Conservation (phyloP, 257 asterid species). For the Penstemon eatonii region DNA sequence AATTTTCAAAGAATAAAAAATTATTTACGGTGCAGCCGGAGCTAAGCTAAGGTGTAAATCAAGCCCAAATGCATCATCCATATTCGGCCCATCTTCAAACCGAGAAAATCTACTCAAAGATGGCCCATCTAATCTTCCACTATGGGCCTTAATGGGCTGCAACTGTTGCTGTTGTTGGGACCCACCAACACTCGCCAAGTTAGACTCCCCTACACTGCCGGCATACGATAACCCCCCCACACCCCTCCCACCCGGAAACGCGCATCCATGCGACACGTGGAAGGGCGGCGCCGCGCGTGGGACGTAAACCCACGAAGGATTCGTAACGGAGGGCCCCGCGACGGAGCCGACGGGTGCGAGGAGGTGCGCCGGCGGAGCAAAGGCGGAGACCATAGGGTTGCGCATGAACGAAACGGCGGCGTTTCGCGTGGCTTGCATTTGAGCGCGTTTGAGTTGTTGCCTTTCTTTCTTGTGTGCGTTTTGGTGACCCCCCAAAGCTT, state of each 20-base stretch:
- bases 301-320: conserved; percentile 70
- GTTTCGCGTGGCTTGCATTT: conserved; percentile 79
- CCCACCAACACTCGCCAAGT: conserved; percentile 47
- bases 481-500: conserved; percentile 94
- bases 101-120: conserved; percentile 71
- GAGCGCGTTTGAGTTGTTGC: conserved; percentile 90
- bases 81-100: conserved; percentile 53
- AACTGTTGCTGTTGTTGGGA: conserved; percentile 38
- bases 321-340: conserved; percentile 29
- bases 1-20: background rate
- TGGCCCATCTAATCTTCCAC: conserved; percentile 64
- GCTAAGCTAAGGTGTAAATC: conserved; percentile 91
- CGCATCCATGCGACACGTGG: conserved; percentile 75
- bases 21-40: conserved; percentile 71
- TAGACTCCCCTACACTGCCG: conserved; percentile 52
- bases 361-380: conserved; percentile 81
- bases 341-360: conserved; percentile 54
- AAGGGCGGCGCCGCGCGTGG: conserved; percentile 74
- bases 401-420: conserved; percentile 91
- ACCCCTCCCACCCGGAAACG: conserved; percentile 55
- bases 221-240: conserved; percentile 50
- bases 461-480: conserved; percentile 97
- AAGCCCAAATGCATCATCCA: conserved; percentile 78
- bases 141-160: conserved; percentile 52
- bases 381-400: conserved; percentile 83